Base-by-base conservation (phyloP, 805 yeast species). In the Wickerhamomyces hampshirensis region DNA sequence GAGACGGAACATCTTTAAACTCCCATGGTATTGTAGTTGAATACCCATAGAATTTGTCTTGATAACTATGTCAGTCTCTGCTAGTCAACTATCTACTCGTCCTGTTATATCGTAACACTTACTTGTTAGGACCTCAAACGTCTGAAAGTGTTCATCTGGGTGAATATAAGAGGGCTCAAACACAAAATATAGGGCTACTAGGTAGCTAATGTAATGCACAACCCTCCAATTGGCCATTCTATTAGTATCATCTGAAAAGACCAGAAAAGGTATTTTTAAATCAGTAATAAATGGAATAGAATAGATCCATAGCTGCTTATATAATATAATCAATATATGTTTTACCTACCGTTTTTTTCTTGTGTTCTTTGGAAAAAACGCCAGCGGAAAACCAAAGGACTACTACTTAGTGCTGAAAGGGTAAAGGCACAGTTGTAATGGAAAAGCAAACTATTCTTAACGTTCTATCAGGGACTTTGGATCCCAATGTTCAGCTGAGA, bases 121-220 rank as follows among this genome's bases (percentile, higher is more conserved):
- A 49, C 59, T 55, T 10, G 79, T 68, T 17, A 91, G 52, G 1
- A 83, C 81, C 56, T 88, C 94, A 32, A 94, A 73, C n/a, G 80
- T 75, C 57, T 94, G 99, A 56, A 86, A 85, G 57, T 89, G 96
- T 62, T 93, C 99, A 66, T 93, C 99, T 0, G 99, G 99, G 48
- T 94, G 99, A 32, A 93, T 79, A 55, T 94, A 93, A 0, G 96
- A 85, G 21, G 82, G 71, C 37, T 82, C 76, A 2, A 84, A 55
- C 0, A 84, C 78, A 30, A 86, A 63, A 18, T 72, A 62, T 16
- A 82, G 60, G n/a, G 59, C 55, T 2, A 52, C 35, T 3, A 44
- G 18, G 27, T 48, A 50, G 36, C 60, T 51, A 10, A 37, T 24
- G 17, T 46, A 47, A 26, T 54, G 58, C 1, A 47, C 42, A 1